Evolutionary conservation across 2,329 filamentous ascomycete species (phyloP).

Genomic region (Microdochium bolleyi): DNA sequence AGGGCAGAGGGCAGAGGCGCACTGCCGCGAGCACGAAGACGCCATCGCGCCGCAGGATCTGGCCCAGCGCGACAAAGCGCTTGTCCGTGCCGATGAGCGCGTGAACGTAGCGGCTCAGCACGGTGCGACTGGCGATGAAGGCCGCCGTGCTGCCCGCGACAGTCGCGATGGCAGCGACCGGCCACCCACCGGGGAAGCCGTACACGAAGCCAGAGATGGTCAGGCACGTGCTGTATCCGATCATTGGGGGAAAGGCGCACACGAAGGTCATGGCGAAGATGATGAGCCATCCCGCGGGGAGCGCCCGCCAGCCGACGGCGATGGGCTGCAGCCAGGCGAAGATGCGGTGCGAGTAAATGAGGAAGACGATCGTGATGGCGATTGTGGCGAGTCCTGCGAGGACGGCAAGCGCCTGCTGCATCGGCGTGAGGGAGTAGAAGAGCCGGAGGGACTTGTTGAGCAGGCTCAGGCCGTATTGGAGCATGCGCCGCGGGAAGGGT

Average conservation of each 20-base stretch:
- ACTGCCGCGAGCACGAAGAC: constrained; percentile 86
- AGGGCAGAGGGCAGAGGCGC: constrained; percentile 84
- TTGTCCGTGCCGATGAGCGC: constrained; percentile 74
- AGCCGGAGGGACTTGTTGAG: constrained; percentile 32
- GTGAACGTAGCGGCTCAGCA: constrained; percentile 73
- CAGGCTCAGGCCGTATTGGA: constrained; percentile 33
- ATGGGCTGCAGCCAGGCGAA: constrained; percentile 68
- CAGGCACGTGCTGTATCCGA: constrained; percentile 74
- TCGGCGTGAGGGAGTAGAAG: constrained; percentile 46
- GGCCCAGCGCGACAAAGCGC: constrained; percentile 78
- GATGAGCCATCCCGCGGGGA: constrained; percentile 65
- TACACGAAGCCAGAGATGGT: constrained; percentile 48
- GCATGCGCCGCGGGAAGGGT: constrained; percentile 26
- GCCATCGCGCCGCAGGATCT: constrained; percentile 86
- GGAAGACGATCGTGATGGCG: constrained; percentile 55
- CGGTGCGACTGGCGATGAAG: constrained; percentile 72
- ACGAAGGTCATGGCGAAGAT: constrained; percentile 68
- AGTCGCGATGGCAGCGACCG: constrained; percentile 72
- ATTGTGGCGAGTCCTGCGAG: constrained; percentile 40
- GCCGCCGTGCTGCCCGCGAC: constrained; percentile 69
- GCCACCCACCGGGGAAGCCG: constrained; percentile 62
- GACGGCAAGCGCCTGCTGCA: constrained; percentile 54
- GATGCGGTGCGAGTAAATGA: constrained; percentile 73
- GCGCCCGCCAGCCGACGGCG: constrained; percentile 68
- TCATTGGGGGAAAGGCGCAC: constrained; percentile 77